phyloP scores from a whole-genome alignment of 164 flowering plant genomes.

The Sedum album region DNA sequence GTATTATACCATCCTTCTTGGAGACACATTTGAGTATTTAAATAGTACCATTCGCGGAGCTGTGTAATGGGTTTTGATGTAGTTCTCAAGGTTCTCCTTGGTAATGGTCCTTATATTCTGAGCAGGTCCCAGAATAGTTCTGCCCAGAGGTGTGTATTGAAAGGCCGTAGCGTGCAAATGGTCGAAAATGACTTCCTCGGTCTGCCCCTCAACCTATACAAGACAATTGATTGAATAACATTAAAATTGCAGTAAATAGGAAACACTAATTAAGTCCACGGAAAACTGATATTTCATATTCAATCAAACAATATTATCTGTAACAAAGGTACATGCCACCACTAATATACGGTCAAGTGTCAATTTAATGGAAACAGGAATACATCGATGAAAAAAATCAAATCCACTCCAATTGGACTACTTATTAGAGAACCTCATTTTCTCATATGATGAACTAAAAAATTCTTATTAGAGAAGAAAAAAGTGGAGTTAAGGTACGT shows the following conservation, averaged over 20 bases:
- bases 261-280: not conserved
- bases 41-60: constrained; percentile 78
- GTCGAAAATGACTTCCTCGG: constrained; percentile 91
- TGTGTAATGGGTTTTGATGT: constrained; percentile 80
- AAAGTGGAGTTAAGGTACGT: too few relatives aligned
- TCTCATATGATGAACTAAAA: too few relatives aligned
- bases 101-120: constrained; percentile 69
- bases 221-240: not conserved
- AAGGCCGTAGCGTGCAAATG: constrained; percentile 98
- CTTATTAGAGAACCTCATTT: too few relatives aligned
- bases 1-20: not conserved
- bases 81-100: constrained; percentile 56
- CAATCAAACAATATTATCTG: not conserved
- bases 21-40: not conserved
- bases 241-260: not conserved
- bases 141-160: constrained; percentile 85
- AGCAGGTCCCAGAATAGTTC: constrained; percentile 94
- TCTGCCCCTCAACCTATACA: constrained; percentile 74
- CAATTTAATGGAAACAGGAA: too few relatives aligned
- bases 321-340: too few relatives aligned
- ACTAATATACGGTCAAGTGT: too few relatives aligned
- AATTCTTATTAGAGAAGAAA: too few relatives aligned
- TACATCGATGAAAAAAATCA: too few relatives aligned
- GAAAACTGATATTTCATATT: not conserved
- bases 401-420: too few relatives aligned